phyloP scores from a whole-genome alignment of 179 eudicot genomes.

The Beta lomatogona region DNA sequence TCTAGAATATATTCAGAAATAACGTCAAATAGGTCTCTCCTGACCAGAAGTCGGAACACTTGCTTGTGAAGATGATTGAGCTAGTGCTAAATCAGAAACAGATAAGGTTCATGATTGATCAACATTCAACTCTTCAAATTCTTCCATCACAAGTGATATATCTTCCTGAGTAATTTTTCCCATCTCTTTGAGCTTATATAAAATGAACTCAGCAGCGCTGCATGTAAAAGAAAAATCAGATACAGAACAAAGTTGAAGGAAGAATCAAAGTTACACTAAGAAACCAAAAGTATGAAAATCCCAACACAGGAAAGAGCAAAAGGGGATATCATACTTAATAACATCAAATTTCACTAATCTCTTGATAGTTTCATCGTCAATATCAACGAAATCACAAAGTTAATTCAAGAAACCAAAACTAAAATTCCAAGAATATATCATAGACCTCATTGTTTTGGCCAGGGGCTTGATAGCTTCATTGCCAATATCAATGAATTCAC shows the following conservation, averaged over 20 bases:
- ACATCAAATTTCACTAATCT: background rate
- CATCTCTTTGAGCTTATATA: conserved; percentile 70
- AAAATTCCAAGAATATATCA: too few species aligned
- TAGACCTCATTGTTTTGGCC: too few species aligned
- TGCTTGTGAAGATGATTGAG: conserved; percentile 29
- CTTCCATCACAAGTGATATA: conserved; percentile 45
- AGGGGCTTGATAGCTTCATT: too few species aligned
- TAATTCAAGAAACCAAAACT: too few species aligned
- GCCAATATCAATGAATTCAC: too few species aligned
- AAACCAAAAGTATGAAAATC: background rate
- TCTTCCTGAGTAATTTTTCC: conserved; percentile 69
- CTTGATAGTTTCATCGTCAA: background rate
- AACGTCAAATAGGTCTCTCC: background rate
- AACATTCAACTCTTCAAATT: conserved; percentile 58
- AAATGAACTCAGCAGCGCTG: conserved; percentile 64
- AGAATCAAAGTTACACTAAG: background rate
- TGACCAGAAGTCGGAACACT: background rate
- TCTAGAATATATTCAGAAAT: background rate
- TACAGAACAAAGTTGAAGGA: background rate
- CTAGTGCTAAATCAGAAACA: conserved; percentile 32
- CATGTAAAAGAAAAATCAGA: background rate
- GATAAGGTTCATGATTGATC: conserved; percentile 40
- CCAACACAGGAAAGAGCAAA: background rate
- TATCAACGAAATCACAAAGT: background rate
- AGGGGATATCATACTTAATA: background rate